These are phyloP conservation scores for Plasmodium knowlesi DNA, from an alignment of 169 alveolate genomes.

Conservation along the genomic window DNA sequence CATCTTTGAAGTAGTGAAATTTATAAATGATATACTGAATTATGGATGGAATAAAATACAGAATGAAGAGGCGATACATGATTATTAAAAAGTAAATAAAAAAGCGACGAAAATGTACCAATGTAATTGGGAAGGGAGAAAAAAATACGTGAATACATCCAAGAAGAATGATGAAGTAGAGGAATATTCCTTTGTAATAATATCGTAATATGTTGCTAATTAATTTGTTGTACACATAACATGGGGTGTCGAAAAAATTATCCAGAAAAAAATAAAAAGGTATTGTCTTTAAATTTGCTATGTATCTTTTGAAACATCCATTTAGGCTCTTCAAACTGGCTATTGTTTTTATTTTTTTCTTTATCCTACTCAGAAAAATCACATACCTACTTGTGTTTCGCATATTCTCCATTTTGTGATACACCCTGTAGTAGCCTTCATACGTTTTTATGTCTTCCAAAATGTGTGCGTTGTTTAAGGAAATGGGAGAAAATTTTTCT, in stretches of 20 bases:
- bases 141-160: conserved; percentile 73
- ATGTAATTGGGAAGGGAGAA: conserved; percentile 74
- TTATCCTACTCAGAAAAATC: conserved; percentile 18
- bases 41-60: conserved; percentile 74
- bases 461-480: not conserved
- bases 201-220: conserved; percentile 57
- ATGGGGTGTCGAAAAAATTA: conserved; percentile 60
- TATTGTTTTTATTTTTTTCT: conserved; percentile 41
- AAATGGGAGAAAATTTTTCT: not conserved
- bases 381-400: not conserved
- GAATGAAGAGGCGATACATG: conserved; percentile 69
- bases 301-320: conserved; percentile 50
- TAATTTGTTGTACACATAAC: conserved; percentile 58
- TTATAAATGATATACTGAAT: conserved; percentile 68
- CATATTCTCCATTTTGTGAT: conserved; percentile 10
- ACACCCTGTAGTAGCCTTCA: conserved; percentile 28
- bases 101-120: conserved; percentile 74
- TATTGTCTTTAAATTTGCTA: conserved; percentile 54
- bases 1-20: conserved; percentile 51
- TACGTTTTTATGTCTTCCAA: conserved; percentile 13
- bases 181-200: conserved; percentile 70
- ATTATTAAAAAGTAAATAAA: conserved; percentile 69
- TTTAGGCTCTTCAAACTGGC: conserved; percentile 44
- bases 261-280: conserved; percentile 62
- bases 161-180: conserved; percentile 57